Evolutionary conservation across 345 rosid genomes (phyloP).

Genomic region (Bruguiera gymnorhiza): DNA sequence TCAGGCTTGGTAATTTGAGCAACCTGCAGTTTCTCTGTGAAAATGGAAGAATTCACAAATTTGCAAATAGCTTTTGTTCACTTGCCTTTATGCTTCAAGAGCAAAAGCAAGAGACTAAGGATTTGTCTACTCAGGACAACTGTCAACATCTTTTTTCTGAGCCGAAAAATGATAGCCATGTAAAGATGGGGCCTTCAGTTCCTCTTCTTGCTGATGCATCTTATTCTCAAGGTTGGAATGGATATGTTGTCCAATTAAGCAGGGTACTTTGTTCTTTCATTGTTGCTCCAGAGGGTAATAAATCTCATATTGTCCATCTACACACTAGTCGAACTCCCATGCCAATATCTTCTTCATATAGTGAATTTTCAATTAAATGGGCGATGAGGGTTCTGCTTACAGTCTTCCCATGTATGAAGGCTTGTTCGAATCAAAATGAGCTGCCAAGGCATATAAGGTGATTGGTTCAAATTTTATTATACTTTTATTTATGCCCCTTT

Average conservation of each 20-base stretch:
- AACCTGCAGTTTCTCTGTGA: slow-evolving; percentile 71
- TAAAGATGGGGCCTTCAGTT: slow-evolving; percentile 25
- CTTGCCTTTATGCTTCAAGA: slow-evolving; percentile 62
- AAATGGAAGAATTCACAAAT: slow-evolving; percentile 70
- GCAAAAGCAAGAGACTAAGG: slow-evolving; percentile 37
- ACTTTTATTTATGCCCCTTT: not conserved
- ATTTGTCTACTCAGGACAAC: slow-evolving; percentile 26
- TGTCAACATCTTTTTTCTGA: slow-evolving; percentile 22
- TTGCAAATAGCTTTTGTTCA: slow-evolving; percentile 75
- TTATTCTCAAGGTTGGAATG: slow-evolving; percentile 45
- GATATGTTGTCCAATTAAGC: slow-evolving; percentile 48
- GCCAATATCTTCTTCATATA: slow-evolving; percentile 44
- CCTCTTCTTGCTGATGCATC: slow-evolving; percentile 32
- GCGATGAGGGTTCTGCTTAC: slow-evolving; percentile 52
- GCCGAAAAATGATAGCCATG: slow-evolving; percentile 18
- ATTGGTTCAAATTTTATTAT: not conserved
- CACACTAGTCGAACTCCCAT: slow-evolving; percentile 29
- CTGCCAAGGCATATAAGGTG: slow-evolving; percentile 59
- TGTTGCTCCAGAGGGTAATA: slow-evolving; percentile 42
- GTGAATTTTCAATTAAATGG: slow-evolving; percentile 74
- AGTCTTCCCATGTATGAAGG: slow-evolving; percentile 64
- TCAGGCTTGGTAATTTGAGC: slow-evolving; percentile 62
- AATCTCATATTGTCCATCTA: slow-evolving; percentile 32
- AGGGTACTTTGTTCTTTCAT: slow-evolving; percentile 56
- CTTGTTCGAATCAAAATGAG: slow-evolving; percentile 54